Evolutionary conservation across 2,329 filamentous ascomycete genomes (phyloP), one percentile per base, ranked within the genome.

Genomic region (Aureobasidium sp.): DNA sequence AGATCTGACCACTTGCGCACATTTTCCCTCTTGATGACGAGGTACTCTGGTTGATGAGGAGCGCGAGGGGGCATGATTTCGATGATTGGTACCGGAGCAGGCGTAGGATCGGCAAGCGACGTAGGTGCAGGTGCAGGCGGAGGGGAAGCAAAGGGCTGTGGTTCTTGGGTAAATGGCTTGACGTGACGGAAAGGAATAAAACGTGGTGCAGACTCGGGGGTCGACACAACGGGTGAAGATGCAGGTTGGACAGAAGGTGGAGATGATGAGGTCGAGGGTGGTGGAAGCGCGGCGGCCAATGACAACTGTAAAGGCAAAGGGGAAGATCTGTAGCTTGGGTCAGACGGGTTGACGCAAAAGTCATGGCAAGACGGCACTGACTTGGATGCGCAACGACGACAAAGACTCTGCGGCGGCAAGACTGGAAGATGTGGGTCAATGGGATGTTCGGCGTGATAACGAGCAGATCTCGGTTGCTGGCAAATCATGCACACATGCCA

Each of bases 401-500:
- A 55, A 19, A 42, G n/a, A 21, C n/a, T 41, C 8, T n/a, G 35
- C 34, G 32, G 14, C 11, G 42, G 37, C 27, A 17, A 32, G 41
- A 22, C 17, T 45, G 41, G 16, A 4, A 22, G 6, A 7, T 4
- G 10, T 21, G 27, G 3, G 41, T 45, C 27, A 34, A 57, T 16
- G 12, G 55, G 47, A 27, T 57, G 53, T 7, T 37, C 38, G 24
- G 24, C 14, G 32, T 57, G 55, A 12, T 53, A 57, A 24, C 53
- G 38, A 17, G 41, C 44, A 29, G 55, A 57, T 27, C 55, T 39
- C 14, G 55, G 55, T 24, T 49, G 44, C 14, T 53, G 39, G 37
- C 55, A 57, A 24, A 41, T 27, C 4, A 21, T 19, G 37, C 55
- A 57, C n/a, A 52, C 39, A 32, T 57, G 55, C 32, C 39, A 55